Base-by-base conservation (phyloP, 1,284 basidiomycete genomes). In the Phlebopus sp. region DNA sequence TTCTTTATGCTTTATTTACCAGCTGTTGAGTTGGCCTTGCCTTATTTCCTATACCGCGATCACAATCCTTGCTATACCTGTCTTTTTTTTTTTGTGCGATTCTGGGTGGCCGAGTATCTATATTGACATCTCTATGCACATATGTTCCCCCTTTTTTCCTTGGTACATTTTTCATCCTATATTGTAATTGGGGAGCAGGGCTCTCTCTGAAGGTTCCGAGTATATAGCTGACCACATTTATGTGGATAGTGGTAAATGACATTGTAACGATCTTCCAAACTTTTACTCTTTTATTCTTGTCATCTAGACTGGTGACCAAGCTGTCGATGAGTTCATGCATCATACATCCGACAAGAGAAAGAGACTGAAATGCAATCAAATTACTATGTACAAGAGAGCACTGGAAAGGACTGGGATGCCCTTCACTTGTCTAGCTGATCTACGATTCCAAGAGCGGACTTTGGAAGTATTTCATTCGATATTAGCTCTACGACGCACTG, bases 1-100 rank as follows among this genome's bases (percentile, higher is more conserved):
- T 1, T 36, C 14, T 52, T 40, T 62, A 50, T 59, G 47, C 50
- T 50, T 49, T 53, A 54, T 59, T 52, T 54, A 52, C 51, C 25
- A 44, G 49, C 47, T 43, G 19, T 23, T 21, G 23, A 18, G 17
- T 55, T 25, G 35, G 18, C 44, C 51, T 35, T 29, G 44, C 27
- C 41, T 46, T 44, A 21, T 15, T 44, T 39, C 54, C 50, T 19
- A 1, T 56, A 49, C 44, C 46, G 55, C 55, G 45, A 44, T 58
- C 50, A 59, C 58, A 25, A 42, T 59, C 49, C 21, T 63, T 61
- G 23, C 31, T 9, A 10, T 37, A 7, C 21, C 27, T 29, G 2
- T 35, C 13, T 13, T 38, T 51, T 43, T 42, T 44, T 37, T 37
- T 43, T 45, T 49, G 3, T 51, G 57, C 55, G 59, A 50, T 53